Base-by-base conservation (phyloP, 768 basidiomycete genomes). In the Galerina sulciceps region DNA sequence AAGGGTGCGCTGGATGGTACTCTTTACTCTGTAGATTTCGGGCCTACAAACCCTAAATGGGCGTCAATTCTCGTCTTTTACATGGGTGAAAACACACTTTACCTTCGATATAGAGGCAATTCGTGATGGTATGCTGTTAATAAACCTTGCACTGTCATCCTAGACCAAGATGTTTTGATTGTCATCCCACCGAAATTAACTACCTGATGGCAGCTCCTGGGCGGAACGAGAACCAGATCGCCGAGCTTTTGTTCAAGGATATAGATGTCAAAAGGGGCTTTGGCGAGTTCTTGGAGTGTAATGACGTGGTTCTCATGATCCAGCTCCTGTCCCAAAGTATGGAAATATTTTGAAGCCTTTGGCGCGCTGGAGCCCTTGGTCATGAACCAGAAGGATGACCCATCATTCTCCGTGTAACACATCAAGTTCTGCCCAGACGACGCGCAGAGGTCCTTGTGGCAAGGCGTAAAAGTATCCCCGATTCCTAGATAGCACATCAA, bases 361-460 rank as follows among this genome's bases (percentile, higher is more conserved):
- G 80, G 76, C 13, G 89, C 85, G 57, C 79, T 82, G 0, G 83
- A 78, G 23, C 84, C 79, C 58, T 80, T 76, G 1, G 93, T 92
- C 89, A 94, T 91, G 72, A 94, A 93, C 93, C 92, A 94, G 67
- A 86, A 91, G 1, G 91, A 87, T 1, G 87, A 88, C 0, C 88
- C 91, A 40, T 73, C 79, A 20, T 85, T 74, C 67, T 91, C 89
- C 0, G 92, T 84, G 68, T 89, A 89, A 65, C 88, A 88, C 92
- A 94, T 94, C 18, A 94, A 74, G 67, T 94, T 94, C 54, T 94
- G 92, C 10, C 93, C 92, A 6, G 89, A 88, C 3, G 91, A 93
- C 1, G 84, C 91, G 65, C 92, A 94, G 0, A 88, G 80, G 72
- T 94, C 92, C 68, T 93, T 94, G 68, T 94, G 93, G 56, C 85